phyloP scores from a whole-genome alignment of 768 basidiomycete species.

The Panaeolus papilionaceus region DNA sequence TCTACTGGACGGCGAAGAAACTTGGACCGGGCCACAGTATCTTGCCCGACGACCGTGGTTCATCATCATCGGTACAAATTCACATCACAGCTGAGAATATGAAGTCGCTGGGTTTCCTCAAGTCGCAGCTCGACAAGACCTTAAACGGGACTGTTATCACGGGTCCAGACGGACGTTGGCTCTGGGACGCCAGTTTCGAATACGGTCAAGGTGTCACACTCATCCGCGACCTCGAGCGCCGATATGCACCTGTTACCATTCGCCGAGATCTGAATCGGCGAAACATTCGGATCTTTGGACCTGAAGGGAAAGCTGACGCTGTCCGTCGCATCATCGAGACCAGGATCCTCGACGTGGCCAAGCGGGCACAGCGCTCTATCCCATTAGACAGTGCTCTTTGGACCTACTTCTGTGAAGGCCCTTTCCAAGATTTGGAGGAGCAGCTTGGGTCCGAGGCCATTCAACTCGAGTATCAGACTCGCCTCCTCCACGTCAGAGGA shows the following conservation, averaged over 20 bases:
- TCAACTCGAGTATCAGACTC: constrained; percentile 48
- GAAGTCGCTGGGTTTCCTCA: constrained; percentile 59
- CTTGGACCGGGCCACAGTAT: constrained; percentile 36
- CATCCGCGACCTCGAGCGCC: constrained; percentile 48
- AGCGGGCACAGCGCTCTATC: constrained; percentile 47
- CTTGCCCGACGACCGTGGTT: constrained; percentile 27
- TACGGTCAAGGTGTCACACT: constrained; percentile 47
- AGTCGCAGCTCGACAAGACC: constrained; percentile 65
- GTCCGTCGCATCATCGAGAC: constrained; percentile 36
- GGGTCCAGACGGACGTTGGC: constrained; percentile 51
- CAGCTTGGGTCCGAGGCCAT: constrained; percentile 66
- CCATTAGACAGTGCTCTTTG: constrained; percentile 51
- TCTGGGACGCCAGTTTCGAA: constrained; percentile 72
- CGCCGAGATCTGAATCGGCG: constrained; percentile 46
- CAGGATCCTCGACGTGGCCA: constrained; percentile 53
- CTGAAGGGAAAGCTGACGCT: constrained; percentile 41
- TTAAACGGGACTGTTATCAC: constrained; percentile 57
- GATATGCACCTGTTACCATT: constrained; percentile 49
- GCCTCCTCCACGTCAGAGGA: constrained; percentile 61
- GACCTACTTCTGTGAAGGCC: constrained; percentile 48
- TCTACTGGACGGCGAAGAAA: constrained; percentile 45
- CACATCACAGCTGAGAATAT: constrained; percentile 57
- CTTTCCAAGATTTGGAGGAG: constrained; percentile 54
- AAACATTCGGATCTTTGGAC: constrained; percentile 61
- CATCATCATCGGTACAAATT: constrained; percentile 41